Conservation (phyloP, 2,329 filamentous ascomycete species). For the Fusarium verrucosum region DNA sequence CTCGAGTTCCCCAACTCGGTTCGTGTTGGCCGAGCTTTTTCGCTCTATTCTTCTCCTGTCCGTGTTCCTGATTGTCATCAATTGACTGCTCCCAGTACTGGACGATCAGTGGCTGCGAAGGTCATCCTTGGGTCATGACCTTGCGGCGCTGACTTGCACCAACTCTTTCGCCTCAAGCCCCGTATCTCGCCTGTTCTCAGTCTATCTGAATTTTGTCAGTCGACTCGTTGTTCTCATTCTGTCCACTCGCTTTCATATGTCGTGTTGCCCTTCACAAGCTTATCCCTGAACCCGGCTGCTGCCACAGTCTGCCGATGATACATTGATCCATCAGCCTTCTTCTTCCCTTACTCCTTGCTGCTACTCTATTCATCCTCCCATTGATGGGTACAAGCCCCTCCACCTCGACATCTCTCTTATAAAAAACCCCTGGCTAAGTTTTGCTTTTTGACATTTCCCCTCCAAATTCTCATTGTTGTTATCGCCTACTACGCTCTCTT, state of each 20-base stretch:
- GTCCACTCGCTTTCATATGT: conserved; percentile 30
- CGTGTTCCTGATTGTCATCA: conserved; percentile 15
- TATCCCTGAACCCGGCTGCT: conserved; percentile 27
- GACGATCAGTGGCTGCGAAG: conserved; percentile 20
- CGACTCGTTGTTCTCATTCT: conserved; percentile 16
- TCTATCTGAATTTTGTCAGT: conserved; percentile 25
- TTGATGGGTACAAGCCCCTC: conserved; percentile 9
- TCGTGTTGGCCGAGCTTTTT: conserved; percentile 21
- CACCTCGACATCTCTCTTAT: conserved; percentile 20
- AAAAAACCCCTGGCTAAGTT: conserved; percentile 23
- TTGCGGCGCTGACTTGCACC: conserved; percentile 18
- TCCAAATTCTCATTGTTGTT: conserved; percentile 2
- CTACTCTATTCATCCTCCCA: conserved; percentile 6
- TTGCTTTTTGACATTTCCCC: conserved; percentile 37
- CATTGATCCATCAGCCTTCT: conserved; percentile 30
- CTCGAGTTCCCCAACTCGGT: conserved; percentile 12
- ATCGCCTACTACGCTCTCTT: conserved; percentile 24
- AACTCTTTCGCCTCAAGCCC: conserved; percentile 23
- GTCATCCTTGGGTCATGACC: conserved; percentile 10
- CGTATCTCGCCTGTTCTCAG: conserved; percentile 10
- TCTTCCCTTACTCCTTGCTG: conserved; percentile 12
- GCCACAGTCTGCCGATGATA: conserved; percentile 15
- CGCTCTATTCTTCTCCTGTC: conserved; percentile 3
- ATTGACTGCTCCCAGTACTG: conserved; percentile 1
- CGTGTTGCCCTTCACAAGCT: conserved; percentile 34